Percentiles rank a stretch among this genome's conserved stretches.
Conservation (phyloP, 805 yeast species). For the Myxozyma geophila region DNA sequence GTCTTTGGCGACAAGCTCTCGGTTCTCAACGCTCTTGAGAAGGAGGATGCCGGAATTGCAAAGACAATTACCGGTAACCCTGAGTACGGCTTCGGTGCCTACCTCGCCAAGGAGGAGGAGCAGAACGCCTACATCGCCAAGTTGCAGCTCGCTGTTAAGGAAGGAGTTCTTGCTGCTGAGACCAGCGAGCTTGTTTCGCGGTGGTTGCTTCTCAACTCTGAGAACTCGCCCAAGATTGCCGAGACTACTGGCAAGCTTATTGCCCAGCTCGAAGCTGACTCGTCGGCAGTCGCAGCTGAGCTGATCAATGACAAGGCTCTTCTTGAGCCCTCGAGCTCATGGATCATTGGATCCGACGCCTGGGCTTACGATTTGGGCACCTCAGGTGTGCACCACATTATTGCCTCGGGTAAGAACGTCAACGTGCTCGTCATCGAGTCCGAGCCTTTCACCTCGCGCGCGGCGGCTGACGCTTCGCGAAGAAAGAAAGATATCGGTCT, state of each 20-base stretch:
- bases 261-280: slow-evolving; percentile 44
- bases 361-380: slow-evolving; percentile 94
- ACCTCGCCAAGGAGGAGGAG: slow-evolving; percentile 60
- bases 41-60: slow-evolving; percentile 49
- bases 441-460: slow-evolving; percentile 62
- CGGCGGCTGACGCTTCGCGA: slow-evolving; percentile 39
- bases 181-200: slow-evolving; percentile 63
- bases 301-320: slow-evolving; percentile 54
- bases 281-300: slow-evolving; percentile 50
- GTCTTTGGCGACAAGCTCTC: slow-evolving; percentile 60
- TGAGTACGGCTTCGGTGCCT: slow-evolving; percentile 85
- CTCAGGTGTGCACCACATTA: slow-evolving; percentile 85
- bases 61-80: slow-evolving; percentile 56
- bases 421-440: slow-evolving; percentile 88
- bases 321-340: slow-evolving; percentile 58
- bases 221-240: slow-evolving; percentile 20
- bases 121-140: slow-evolving; percentile 52
- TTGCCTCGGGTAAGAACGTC: slow-evolving; percentile 73
- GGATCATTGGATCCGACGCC: slow-evolving; percentile 93
- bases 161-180: slow-evolving; percentile 48
- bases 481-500: slow-evolving; percentile 92
- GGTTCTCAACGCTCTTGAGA: slow-evolving; percentile 62
- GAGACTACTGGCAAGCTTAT: slow-evolving; percentile 44
- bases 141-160: slow-evolving; percentile 50
- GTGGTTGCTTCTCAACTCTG: slow-evolving; percentile 61